Conservation (phyloP, 768 basidiomycete species). For the Pleurotus platypus region DNA sequence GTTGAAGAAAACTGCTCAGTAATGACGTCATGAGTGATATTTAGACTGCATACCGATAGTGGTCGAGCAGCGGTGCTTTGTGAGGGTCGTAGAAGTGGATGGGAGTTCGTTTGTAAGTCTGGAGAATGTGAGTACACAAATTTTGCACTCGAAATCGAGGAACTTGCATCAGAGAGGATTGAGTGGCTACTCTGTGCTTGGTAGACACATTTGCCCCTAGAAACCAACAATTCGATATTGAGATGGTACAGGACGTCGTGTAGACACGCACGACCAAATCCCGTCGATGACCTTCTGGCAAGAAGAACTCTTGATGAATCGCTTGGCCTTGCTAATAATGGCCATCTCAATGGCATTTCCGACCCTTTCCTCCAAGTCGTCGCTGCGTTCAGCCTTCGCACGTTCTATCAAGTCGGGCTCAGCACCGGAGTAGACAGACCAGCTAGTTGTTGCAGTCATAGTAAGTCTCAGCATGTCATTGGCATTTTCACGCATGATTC, state of each 20-base stretch:
- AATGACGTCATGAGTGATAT: neutral
- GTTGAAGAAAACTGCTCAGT: neutral
- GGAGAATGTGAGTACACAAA: neutral
- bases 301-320: slow-evolving; percentile 85
- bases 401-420: slow-evolving; percentile 53
- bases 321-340: slow-evolving; percentile 80
- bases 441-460: slow-evolving; percentile 70
- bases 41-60: slow-evolving; percentile 67
- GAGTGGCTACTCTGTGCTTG: slow-evolving; percentile 84
- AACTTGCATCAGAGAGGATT: slow-evolving; percentile 81
- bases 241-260: neutral
- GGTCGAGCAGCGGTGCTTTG: slow-evolving; percentile 89
- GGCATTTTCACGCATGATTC: slow-evolving; percentile 70
- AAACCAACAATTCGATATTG: slow-evolving; percentile 10
- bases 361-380: slow-evolving; percentile 72
- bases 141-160: neutral
- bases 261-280: slow-evolving; percentile 63
- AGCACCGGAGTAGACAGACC: slow-evolving; percentile 79
- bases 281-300: slow-evolving; percentile 89
- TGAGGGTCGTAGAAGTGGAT: slow-evolving; percentile 94
- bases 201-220: slow-evolving; percentile 89
- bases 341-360: slow-evolving; percentile 95
- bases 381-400: slow-evolving; percentile 62
- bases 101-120: slow-evolving; percentile 93
- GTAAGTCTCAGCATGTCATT: slow-evolving; percentile 67